phyloP scores from a whole-genome alignment of 1,284 basidiomycete species.

The Mycena citricolor region DNA sequence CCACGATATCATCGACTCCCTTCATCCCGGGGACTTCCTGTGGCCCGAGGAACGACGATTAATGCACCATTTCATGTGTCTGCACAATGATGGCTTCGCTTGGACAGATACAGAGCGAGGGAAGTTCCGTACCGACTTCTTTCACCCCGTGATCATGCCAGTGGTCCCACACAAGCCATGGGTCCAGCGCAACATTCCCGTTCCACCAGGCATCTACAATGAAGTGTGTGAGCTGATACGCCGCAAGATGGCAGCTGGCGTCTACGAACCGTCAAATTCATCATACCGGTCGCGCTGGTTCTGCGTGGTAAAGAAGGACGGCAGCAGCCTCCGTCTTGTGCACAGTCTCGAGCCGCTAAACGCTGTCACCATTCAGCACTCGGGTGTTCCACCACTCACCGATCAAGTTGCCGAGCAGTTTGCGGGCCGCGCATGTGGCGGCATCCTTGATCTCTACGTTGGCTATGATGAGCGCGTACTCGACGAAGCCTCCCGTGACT shows the following conservation, averaged over 20 bases:
- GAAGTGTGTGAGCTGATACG: constrained; percentile 33
- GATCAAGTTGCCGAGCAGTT: constrained; percentile 26
- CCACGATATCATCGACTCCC: constrained; percentile 3
- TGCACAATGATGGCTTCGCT: constrained; percentile 30
- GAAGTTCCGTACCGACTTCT: constrained; percentile 21
- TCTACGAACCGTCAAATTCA: constrained; percentile 36
- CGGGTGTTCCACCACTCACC: constrained; percentile 25
- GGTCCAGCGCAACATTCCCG: constrained; percentile 36
- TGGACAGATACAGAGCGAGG: constrained; percentile 36
- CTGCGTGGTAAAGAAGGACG: constrained; percentile 37
- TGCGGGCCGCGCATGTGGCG: constrained; percentile 22
- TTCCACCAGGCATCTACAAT: constrained; percentile 35
- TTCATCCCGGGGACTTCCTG: constrained; percentile 19
- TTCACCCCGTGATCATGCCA: constrained; percentile 27
- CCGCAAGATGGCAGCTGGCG: constrained; percentile 32
- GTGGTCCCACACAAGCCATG: constrained; percentile 31
- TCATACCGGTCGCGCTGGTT: constrained; percentile 40
- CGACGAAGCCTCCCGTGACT: constrained; percentile 15
- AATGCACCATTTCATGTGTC: constrained; percentile 25
- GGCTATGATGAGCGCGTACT: constrained; percentile 25
- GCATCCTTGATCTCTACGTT: constrained; percentile 25
- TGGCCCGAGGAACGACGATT: constrained; percentile 24
- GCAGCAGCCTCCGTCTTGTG: constrained; percentile 31
- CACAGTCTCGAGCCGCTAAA: constrained; percentile 34
- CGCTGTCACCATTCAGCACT: constrained; percentile 32